Base-by-base conservation (phyloP, 495 filamentous ascomycete species). In the Penicillium pancosmium region DNA sequence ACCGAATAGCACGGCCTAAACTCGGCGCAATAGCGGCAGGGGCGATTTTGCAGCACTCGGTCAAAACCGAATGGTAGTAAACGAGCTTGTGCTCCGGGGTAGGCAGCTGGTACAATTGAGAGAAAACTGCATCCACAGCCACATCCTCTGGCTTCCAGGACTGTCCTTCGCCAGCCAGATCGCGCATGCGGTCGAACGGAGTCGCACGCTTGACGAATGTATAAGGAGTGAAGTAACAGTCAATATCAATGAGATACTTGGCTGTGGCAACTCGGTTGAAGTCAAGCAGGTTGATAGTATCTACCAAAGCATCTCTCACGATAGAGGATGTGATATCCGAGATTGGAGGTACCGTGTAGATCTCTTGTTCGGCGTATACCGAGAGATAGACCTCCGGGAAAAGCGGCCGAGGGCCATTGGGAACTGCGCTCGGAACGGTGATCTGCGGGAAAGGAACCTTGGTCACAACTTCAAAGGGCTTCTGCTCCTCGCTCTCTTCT, bases 71-170 rank as follows among this genome's bases (percentile, higher is more conserved):
- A 68, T 99, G 95, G 72, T 96, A 98, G 66, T 97, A 99, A 10
- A 97, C 91, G 3, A 97, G 79, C 72, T 96, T 97, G 76, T 98
- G 94, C 72, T 94, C 90, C 1, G 94, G 87, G 13, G 81, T 81
- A 12, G 94, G 94, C 33, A 99, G 82, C 64, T 89, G 88, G 69
- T 95, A 92, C 15, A 99, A 76, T 73, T 97, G 93, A 1, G 92
- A 95, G 72, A 98, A 98, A 33, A 98, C 91, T 15, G 93, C 93
- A 75, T 99, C 94, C 12, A 99, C 91, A 12, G 91, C 91, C 46
- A 98, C 90, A 76, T 99, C 94, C 78, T 99, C 95, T 0, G 94
- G 92, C 72, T 99, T 99, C 95, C 95, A 99, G 0, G 89, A 89
- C 5, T 88, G 86, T 51, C 84, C 83, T 33, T 86, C 88, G 0